Evolutionary conservation across 768 basidiomycete genomes (phyloP), one percentile per base, ranked within the genome.

Genomic region (Lenzites betulinus): DNA sequence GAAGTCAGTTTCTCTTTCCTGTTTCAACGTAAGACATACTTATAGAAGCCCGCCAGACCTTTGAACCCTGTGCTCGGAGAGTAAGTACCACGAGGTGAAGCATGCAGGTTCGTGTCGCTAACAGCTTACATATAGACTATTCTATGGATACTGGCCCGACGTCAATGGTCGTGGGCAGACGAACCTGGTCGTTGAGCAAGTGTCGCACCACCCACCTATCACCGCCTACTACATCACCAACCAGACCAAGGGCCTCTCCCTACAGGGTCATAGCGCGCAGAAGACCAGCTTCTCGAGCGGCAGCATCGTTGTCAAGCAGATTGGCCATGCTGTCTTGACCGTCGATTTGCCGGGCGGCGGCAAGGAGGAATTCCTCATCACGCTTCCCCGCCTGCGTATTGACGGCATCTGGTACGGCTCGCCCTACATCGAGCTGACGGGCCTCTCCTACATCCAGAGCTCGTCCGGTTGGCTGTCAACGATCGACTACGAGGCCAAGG

Each of bases 61-160:
- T 81, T 99, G 56, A 99, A 99, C 71, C 96, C 96, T 35, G 94
- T 93, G 11, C 88, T 97, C 16, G 94, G 93, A 75, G 93, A 93
- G 90, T 90, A 69, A 67, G 90, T 83, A 20, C 36, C 13, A 5
- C 2, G 20, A 9, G 26, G 7, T n/a, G 13, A 26, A 18, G 18
- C 16, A 30, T 22, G 23, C 13, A 9, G 9, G 51, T 6, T 15
- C 13, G 20, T 20, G 13, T 22, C 4, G n/a, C 53, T n/a, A 16
- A 59, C 13, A 39, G 28, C 56, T 3, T 54, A 33, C 44, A 28
- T 28, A 16, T 66, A 90, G 90, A 69, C 77, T 92, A 26, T 98
- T 98, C 75, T 95, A 93, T 62, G 95, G 94, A 38, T 74, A 79
- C 60, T 98, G 95, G 95, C 91, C 95, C 2, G 85, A 89, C 71